Base-by-base conservation (phyloP, 2,329 filamentous ascomycete species). In the Ilyonectria mors-panacis region DNA sequence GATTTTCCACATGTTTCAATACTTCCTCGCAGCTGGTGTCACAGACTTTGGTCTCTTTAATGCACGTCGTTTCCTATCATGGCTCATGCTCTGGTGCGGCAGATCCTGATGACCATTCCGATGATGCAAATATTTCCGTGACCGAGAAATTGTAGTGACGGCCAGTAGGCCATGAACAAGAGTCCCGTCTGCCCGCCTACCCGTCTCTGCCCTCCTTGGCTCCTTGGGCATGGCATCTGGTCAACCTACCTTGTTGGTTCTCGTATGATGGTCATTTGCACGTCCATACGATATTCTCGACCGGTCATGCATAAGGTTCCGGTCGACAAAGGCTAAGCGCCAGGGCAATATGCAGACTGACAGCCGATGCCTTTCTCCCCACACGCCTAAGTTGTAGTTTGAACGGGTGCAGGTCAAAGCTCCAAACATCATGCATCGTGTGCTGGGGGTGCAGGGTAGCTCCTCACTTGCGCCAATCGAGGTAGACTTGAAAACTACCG, bases 391-490 rank as follows among this genome's bases (percentile, higher is more conserved):
- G 33, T n/a, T 50, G 53, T 57, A 45, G 50, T 44, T 39, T 50
- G 60, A 51, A 42, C 44, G 44, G 23, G 21, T 57, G 33, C 33
- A 51, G 30, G 53, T 39, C 26, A 42, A 57, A 53, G 26, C 39
- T 28, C 44, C 44, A 63, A 47, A 21, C 44, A 53, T 28, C 60
- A 19, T 63, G 60, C 44, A 51, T 48, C 59, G 28, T 26, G 37
- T 23, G 30, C 42, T 56, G 19, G 48, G 39, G 17, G 47, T 64
- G 55, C 30, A 64, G 62, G 62, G 62, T 64, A 54, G 21, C 33
- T 48, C n/a, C 4, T 33, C 39, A 28, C 33, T 12, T 19, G 28
- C 17, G 19, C 35, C 15, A 23, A 56, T 28, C 30, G 30, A 33
- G 30, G 8, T 33, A 28, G 48, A 37, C 28, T 42, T 51, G 30